Evolutionary conservation across 371 early-diverging fungal species (phyloP), one percentile per base, ranked within the genome.

Genomic region (Mucor saturninus): DNA sequence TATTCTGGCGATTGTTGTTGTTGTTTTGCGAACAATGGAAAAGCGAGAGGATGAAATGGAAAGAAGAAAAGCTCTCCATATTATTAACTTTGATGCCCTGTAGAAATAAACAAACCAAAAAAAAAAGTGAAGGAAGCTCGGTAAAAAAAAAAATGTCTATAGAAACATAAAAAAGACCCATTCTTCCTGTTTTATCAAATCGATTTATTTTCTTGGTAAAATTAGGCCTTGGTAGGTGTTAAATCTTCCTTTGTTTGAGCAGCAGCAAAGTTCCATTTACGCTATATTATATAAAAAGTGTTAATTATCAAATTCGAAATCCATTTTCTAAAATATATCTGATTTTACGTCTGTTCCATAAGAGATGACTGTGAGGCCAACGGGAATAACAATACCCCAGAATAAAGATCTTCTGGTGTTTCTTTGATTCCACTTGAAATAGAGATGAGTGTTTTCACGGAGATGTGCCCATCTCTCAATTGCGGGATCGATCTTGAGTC

Each of bases 31-130:
- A 64, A 85, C 86, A 69, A 72, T 87, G 64, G 97, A 97, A 71
- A 91, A 87, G 83, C 71, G 90, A 43, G 93, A 92, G 62, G 95
- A 94, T 68, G 89, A 89, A 59, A 63, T 77, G 64, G 95, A 94
- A 68, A 74, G 86, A 67, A 67, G 83, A 63, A 86, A 83, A 61
- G 87, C 90, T 5, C 67, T 90, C 45, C 93, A 93, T 70, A 84
- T 89, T 39, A 91, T 97, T 72, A 95, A 97, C 70, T 95, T 95
- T 79, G 95, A 96, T 67, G 96, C 94, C 0, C 75, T 96, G 55
- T 95, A 80, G 81, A 46, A 21, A 26, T 32, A 45, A 48, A 28
- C 7, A 15, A 28, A 52, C 30, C 32, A 2, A 52, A 31, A 32
- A 8, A 46, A 28, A 8, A 28, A 48, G 28, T 48, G n/a, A 21